Conservation (phyloP, 495 filamentous ascomycete species). For the Aspergillus kassunensis region DNA sequence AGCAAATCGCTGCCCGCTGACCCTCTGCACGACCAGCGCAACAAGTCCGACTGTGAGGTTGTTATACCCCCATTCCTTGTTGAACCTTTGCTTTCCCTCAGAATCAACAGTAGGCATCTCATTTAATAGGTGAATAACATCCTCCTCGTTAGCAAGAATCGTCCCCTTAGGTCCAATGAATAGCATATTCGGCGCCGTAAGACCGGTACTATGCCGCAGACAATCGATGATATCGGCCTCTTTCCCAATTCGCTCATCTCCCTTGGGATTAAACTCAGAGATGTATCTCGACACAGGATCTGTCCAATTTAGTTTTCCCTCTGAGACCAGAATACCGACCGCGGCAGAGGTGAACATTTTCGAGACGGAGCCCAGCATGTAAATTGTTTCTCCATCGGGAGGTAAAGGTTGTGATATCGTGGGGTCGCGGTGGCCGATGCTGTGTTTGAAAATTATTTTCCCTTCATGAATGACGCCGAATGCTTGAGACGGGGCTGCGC, state of each 20-base stretch:
- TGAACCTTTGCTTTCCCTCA: constrained; percentile 19
- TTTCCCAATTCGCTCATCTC: constrained; percentile 16
- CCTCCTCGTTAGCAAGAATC: constrained; percentile 8
- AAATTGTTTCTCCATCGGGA: constrained; percentile 26
- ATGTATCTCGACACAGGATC: constrained; percentile 18
- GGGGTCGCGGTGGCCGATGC: constrained; percentile 21
- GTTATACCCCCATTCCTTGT: constrained; percentile 37
- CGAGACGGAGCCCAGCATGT: constrained; percentile 35
- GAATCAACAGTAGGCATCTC: constrained; percentile 21
- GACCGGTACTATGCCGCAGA: constrained; percentile 29
- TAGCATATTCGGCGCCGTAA: constrained; percentile 27
- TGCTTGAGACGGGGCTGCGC: constrained; percentile 17
- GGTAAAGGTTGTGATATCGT: neutral
- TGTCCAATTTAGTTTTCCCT: constrained; percentile 22
- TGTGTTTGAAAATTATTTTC: constrained; percentile 16
- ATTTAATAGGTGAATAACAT: constrained; percentile 28
- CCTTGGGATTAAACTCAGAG: constrained; percentile 20
- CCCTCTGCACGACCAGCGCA: constrained; percentile 36
- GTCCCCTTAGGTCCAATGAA: constrained; percentile 12
- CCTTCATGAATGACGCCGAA: constrained; percentile 23
- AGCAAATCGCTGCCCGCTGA: constrained; percentile 37
- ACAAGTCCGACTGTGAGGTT: constrained; percentile 43
- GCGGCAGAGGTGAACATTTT: constrained; percentile 33
- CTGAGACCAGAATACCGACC: constrained; percentile 31
- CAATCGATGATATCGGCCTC: constrained; percentile 44